Evolutionary conservation across 352 stramenopile genomes (phyloP).

Genomic region (Phytopythium chamaehyphon): DNA sequence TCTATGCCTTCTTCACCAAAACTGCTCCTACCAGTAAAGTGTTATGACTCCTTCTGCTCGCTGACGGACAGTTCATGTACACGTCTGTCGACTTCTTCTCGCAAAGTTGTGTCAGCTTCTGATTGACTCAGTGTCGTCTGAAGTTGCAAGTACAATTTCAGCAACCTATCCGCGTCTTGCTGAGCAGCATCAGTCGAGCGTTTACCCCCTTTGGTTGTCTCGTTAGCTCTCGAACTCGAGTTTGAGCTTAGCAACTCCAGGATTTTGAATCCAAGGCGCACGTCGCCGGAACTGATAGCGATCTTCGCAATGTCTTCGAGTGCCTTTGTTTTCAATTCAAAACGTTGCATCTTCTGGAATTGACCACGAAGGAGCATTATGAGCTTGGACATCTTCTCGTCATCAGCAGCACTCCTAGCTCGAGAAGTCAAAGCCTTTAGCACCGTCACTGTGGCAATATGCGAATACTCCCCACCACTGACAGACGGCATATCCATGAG

Average conservation of each 20-base stretch:
- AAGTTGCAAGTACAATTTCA: neutral
- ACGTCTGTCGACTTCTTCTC: neutral
- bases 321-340: neutral
- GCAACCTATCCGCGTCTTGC: neutral
- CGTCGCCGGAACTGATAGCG: neutral
- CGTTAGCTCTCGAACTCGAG: too few relatives aligned
- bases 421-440: neutral
- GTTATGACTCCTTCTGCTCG: neutral
- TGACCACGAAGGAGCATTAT: neutral
- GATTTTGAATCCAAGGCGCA: neutral
- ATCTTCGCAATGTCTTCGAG: neutral
- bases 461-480: neutral
- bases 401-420: neutral
- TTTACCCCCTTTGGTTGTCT: neutral
- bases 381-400: neutral
- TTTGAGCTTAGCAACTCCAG: too few relatives aligned
- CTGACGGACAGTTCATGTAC: neutral
- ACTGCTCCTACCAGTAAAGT: too few relatives aligned
- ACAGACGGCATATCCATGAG: constrained; percentile 1
- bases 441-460: constrained; percentile 3
- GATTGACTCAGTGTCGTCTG: neutral
- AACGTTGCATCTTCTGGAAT: constrained; percentile 1
- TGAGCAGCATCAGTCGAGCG: too few relatives aligned
- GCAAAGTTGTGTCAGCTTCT: neutral
- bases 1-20: too few relatives aligned